These are phyloP conservation scores for Candida fluviatilis DNA, from an alignment of 805 yeast genomes.

Conservation along the genomic window DNA sequence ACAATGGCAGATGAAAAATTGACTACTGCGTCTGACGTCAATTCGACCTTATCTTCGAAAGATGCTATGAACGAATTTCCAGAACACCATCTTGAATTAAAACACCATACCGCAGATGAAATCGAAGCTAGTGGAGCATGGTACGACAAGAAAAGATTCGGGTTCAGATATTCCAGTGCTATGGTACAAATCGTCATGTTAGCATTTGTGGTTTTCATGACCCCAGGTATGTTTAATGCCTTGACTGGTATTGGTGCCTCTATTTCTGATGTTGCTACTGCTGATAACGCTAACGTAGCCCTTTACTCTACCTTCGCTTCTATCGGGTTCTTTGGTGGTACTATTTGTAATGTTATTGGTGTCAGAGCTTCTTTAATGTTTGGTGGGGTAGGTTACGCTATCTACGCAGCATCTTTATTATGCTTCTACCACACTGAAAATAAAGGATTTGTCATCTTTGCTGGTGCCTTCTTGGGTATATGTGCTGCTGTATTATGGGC, in stretches of 20 bases:
- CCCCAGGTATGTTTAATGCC: slow-evolving; percentile 54
- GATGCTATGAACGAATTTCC: slow-evolving; percentile 8
- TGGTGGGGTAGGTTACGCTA: slow-evolving; percentile 54
- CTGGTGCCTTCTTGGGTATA: slow-evolving; percentile 55
- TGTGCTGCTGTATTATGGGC: slow-evolving; percentile 57
- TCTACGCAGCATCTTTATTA: slow-evolving; percentile 50
- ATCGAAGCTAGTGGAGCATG: slow-evolving; percentile 34
- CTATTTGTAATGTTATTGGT: slow-evolving; percentile 49
- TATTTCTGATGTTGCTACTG: slow-evolving; percentile 35
- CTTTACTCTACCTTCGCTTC: slow-evolving; percentile 52
- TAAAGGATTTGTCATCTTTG: slow-evolving; percentile 49
- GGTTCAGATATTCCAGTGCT: slow-evolving; percentile 9
- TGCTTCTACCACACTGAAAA: slow-evolving; percentile 44
- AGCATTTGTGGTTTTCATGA: slow-evolving; percentile 44
- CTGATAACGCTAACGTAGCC: slow-evolving; percentile 50
- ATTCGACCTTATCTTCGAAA: slow-evolving; percentile 1
- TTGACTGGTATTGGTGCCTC: slow-evolving; percentile 49
- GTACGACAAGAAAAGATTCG: slow-evolving; percentile 26
- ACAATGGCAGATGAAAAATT: slow-evolving; percentile 1
- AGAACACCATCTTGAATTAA: slow-evolving; percentile 16
- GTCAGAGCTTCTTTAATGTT: slow-evolving; percentile 39
- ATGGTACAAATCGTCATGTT: slow-evolving; percentile 39
- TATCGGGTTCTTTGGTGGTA: slow-evolving; percentile 56
- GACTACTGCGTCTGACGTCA: not conserved
- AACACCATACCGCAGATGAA: slow-evolving; percentile 23